Conservation (phyloP, 2,329 filamentous ascomycete genomes). For the Ceratocystis lukuohia region DNA sequence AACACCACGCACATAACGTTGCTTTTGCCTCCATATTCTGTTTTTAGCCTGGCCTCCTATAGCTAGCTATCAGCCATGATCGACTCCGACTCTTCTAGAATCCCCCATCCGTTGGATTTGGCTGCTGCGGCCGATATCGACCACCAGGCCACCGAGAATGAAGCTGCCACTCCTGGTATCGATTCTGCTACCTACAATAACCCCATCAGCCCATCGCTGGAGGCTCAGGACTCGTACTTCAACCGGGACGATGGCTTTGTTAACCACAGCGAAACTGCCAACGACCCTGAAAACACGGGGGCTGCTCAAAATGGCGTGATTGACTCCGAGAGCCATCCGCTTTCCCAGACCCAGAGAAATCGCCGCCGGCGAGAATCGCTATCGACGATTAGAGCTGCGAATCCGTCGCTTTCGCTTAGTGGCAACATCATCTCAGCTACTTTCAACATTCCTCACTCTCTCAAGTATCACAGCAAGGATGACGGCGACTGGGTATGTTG, state of each 20-base stretch:
- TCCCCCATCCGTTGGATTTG: conserved; percentile 16
- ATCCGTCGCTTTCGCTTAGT: conserved; percentile 44
- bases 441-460: conserved; percentile 47
- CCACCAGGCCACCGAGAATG: conserved; percentile 20
- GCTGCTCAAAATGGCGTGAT: conserved; percentile 1
- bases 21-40: background rate
- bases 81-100: conserved; percentile 8
- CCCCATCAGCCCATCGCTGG: conserved; percentile 17
- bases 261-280: conserved; percentile 3
- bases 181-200: conserved; percentile 23
- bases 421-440: conserved; percentile 55
- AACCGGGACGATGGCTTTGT: conserved; percentile 20
- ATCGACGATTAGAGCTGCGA: conserved; percentile 40
- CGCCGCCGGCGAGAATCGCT: conserved; percentile 37
- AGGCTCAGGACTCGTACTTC: conserved; percentile 23
- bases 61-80: background rate
- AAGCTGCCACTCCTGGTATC: conserved; percentile 26
- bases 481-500: conserved; percentile 45
- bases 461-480: conserved; percentile 41
- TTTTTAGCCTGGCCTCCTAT: background rate
- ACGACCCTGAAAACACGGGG: background rate
- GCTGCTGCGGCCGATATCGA: conserved; percentile 10
- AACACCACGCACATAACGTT: background rate
- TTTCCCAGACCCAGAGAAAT: conserved; percentile 19
- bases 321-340: conserved; percentile 14